phyloP scores from a whole-genome alignment of 2,329 filamentous ascomycete genomes.

The Cercospora nicotianae region DNA sequence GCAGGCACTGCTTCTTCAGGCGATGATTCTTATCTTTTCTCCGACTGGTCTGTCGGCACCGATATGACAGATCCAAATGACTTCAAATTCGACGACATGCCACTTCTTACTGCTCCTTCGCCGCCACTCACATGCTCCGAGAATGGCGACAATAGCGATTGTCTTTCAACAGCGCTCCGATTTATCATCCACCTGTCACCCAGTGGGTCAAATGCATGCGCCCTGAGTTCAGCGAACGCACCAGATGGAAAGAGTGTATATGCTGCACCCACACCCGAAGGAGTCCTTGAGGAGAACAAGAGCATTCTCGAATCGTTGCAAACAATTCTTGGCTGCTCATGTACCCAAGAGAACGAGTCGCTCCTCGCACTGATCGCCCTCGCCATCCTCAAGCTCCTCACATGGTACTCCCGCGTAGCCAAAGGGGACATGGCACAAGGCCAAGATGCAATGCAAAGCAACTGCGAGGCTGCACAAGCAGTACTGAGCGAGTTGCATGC shows the following conservation, averaged over 20 bases:
- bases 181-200: background rate
- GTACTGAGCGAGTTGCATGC: background rate
- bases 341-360: background rate
- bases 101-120: background rate
- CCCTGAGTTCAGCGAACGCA: background rate
- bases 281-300: background rate
- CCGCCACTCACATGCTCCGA: background rate
- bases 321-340: background rate
- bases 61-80: background rate
- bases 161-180: background rate
- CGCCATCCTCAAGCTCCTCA: background rate
- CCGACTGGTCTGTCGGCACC: background rate
- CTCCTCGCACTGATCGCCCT: background rate
- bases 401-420: background rate
- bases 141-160: background rate
- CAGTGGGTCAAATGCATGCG: background rate
- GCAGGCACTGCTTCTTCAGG: background rate
- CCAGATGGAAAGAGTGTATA: background rate
- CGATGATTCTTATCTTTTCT: background rate
- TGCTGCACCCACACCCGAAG: background rate
- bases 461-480: background rate
- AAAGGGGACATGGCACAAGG: background rate
- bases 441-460: background rate
- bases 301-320: background rate
- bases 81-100: background rate